Evolutionary conservation across 345 rosid genomes (phyloP).

Genomic region (Citrus unshiu): DNA sequence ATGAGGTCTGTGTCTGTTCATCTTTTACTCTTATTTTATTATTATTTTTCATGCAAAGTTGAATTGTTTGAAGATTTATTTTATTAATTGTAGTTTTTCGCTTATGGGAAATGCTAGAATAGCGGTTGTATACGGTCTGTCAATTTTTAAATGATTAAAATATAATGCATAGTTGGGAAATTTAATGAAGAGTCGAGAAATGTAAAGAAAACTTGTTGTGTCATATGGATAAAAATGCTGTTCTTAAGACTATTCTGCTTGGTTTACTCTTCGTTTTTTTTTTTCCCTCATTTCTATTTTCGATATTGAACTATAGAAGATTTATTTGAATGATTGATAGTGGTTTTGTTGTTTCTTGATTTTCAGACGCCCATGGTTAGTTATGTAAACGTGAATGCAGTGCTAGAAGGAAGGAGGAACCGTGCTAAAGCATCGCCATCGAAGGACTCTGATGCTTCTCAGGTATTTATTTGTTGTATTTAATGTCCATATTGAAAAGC

Average conservation of each 20-base stretch:
- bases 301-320: neutral
- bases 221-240: neutral
- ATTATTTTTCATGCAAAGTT: neutral
- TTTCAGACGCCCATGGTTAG: conserved; percentile 92
- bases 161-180: too few species aligned
- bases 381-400: conserved; percentile 82
- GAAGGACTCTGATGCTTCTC: conserved; percentile 43
- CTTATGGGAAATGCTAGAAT: neutral
- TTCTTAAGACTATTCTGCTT: neutral
- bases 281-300: neutral
- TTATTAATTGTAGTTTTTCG: too few species aligned
- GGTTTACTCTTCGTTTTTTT: too few species aligned
- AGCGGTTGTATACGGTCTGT: neutral
- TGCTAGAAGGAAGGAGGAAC: conserved; percentile 70
- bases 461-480: conserved; percentile 31
- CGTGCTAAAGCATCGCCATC: conserved; percentile 36
- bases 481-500: neutral
- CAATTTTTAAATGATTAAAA: too few species aligned
- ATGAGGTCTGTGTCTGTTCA: conserved; percentile 52
- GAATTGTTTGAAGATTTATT: too few species aligned
- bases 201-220: neutral
- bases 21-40: neutral
- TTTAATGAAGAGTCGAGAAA: neutral
- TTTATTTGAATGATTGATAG: neutral
- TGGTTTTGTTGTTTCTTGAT: conserved; percentile 11